Base-by-base conservation (phyloP, 495 filamentous ascomycete species). In the Darksidea phi region DNA sequence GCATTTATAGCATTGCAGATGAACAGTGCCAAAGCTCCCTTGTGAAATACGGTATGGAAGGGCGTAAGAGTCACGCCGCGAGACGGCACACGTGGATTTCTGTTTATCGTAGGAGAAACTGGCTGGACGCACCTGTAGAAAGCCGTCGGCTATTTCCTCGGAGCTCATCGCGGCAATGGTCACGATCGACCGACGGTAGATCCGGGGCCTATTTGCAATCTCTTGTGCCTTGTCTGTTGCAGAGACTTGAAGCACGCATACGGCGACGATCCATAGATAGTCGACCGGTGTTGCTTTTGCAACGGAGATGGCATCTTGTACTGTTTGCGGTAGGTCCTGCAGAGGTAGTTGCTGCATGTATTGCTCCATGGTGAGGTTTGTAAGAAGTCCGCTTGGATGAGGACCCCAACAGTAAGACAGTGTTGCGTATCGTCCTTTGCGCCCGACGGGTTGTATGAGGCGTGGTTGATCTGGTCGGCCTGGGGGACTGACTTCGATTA, bases 171-270 rank as follows among this genome's bases (percentile, higher is more conserved):
- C 51, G 3, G 24, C 51, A 23, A 54, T 54, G 7, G 51, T 54
- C 15, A 54, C 23, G 18, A 41, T 6, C 17, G 51, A 54, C 2
- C 37, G 10, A 10, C 17, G 6, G 36, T 54, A 54, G 13, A 38
- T 38, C 11, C 13, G n/a, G n/a, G 26, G 8, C 51, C 38, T 54
- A 10, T 18, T 20, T 13, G 51, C 28, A 18, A 54, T 20, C 24
- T 54, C 32, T n/a, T 10, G 12, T 6, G 34, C 18, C 24, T 54
- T 54, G 38, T 57, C 54, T 4, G 10, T 36, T 15, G 28, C 25
- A 25, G 38, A 57, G 23, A 47, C 54, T 48, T 57, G 54, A 1
- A 57, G 41, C 1, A 57, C 48, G 28, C 54, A 57, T 8, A 57
- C 38, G 23, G 54, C 38, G n/a, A 47, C 54, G 15, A 57, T 34